Evolutionary conservation across 139 green algal genomes (phyloP).

Genomic region (Spirogloea muscicola): DNA sequence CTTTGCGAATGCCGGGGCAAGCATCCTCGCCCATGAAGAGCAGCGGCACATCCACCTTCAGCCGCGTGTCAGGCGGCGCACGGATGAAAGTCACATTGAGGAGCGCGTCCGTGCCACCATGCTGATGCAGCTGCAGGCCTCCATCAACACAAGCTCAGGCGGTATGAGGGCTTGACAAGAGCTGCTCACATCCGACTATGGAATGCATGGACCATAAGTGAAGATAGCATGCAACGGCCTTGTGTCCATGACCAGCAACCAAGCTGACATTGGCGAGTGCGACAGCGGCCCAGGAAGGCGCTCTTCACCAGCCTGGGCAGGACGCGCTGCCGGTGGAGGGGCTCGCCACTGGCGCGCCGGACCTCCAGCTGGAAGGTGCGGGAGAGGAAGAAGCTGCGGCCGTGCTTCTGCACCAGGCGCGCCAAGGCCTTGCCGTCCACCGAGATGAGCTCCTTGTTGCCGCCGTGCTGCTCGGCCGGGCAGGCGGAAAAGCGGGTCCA

Average conservation of each 20-base stretch:
- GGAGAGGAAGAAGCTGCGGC: constrained; percentile 36
- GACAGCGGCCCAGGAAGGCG: not conserved
- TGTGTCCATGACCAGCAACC: too few species aligned
- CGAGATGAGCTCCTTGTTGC: constrained; percentile 30
- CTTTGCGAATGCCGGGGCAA: constrained; percentile 35
- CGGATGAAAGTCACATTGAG: constrained; percentile 43
- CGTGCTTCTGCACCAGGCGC: constrained; percentile 18
- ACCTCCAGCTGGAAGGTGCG: constrained; percentile 25
- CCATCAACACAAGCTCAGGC: too few species aligned
- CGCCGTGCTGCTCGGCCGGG: too few species aligned
- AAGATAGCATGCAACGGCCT: too few species aligned
- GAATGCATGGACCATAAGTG: too few species aligned
- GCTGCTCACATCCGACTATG: too few species aligned
- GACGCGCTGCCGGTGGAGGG: not conserved
- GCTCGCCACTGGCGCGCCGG: not conserved
- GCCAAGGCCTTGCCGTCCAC: constrained; percentile 14
- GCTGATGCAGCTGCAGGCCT: constrained; percentile 35
- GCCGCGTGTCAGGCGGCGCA: not conserved
- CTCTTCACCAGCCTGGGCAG: constrained; percentile 9
- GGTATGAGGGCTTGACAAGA: too few species aligned
- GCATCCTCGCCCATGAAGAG: constrained; percentile 36
- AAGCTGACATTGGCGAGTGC: too few species aligned
- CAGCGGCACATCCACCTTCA: constrained; percentile 38
- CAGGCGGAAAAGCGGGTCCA: too few species aligned
- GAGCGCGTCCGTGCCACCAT: constrained; percentile 14